phyloP scores from a whole-genome alignment of 1,139 yeast species.

The Sugiyamaella pinicola region DNA sequence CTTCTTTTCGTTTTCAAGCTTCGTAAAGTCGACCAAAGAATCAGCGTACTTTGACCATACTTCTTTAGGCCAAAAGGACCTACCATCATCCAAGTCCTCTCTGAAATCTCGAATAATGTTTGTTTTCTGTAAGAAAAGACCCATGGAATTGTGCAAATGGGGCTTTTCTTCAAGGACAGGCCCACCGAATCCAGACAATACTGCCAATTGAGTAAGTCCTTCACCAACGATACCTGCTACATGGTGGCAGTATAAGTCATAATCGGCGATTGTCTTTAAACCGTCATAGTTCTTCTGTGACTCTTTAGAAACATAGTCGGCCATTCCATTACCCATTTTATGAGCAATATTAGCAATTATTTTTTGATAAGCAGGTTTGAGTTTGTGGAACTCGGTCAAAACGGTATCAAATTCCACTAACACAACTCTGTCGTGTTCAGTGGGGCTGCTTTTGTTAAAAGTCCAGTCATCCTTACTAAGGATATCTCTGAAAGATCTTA shows the following conservation, averaged over 20 bases:
- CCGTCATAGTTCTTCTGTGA: slow-evolving; percentile 74
- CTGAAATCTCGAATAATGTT: slow-evolving; percentile 94
- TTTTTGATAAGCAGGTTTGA: slow-evolving; percentile 76
- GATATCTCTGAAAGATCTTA: slow-evolving; percentile 63
- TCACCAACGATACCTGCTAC: slow-evolving; percentile 99
- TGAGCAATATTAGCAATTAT: slow-evolving; percentile 74
- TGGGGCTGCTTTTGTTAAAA: slow-evolving; percentile 64
- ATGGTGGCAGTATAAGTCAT: slow-evolving; percentile 89
- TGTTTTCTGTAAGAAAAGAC: slow-evolving; percentile 89
- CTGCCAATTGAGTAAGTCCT: slow-evolving; percentile 79
- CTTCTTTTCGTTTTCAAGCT: slow-evolving; percentile 56
- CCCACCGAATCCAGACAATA: slow-evolving; percentile 47
- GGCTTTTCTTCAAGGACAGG: slow-evolving; percentile 54
- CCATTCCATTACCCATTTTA: slow-evolving; percentile 98
- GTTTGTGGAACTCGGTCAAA: slow-evolving; percentile 67
- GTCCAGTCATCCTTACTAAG: slow-evolving; percentile 74
- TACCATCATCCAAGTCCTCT: slow-evolving; percentile 88
- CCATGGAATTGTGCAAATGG: slow-evolving; percentile 81
- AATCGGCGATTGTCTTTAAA: slow-evolving; percentile 74
- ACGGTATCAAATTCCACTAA: slow-evolving; percentile 73
- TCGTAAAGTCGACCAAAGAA: slow-evolving; percentile 48
- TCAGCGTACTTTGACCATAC: slow-evolving; percentile 80
- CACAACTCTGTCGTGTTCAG: slow-evolving; percentile 80
- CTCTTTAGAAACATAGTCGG: slow-evolving; percentile 81
- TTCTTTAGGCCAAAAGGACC: slow-evolving; percentile 96